These are phyloP conservation scores for Quercus bicolor DNA, from an alignment of 306 rosid species.

Conservation along the genomic window DNA sequence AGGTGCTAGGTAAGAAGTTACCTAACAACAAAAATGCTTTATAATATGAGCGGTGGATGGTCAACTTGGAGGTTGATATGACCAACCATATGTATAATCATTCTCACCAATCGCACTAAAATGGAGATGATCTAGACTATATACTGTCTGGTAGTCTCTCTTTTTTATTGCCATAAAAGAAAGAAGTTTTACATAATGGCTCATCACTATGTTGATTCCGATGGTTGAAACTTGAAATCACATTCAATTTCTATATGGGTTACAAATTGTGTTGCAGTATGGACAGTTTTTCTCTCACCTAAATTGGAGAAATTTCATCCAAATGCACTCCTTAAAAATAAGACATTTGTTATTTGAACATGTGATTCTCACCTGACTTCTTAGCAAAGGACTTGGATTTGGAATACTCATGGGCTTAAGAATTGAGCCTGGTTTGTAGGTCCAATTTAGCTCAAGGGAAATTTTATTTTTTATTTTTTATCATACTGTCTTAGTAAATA, in stretches of 20 bases:
- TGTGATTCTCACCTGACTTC: too few relatives aligned
- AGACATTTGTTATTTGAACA: too few relatives aligned
- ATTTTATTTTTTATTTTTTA: too few relatives aligned
- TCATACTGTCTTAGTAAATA: too few relatives aligned
- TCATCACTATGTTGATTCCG: background rate
- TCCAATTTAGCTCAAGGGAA: too few relatives aligned
- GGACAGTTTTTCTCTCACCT: background rate
- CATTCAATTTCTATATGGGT: background rate
- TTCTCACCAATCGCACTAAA: background rate
- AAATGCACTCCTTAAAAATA: too few relatives aligned
- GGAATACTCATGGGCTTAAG: too few relatives aligned
- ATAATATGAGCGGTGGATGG: background rate
- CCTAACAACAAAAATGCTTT: background rate
- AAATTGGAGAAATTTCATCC: too few relatives aligned
- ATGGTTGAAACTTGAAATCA: background rate
- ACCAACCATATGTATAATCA: background rate
- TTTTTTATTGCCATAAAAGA: background rate
- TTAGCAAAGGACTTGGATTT: too few relatives aligned
- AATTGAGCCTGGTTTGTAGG: too few relatives aligned
- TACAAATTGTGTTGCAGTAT: background rate
- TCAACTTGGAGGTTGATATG: background rate
- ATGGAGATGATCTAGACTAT: background rate
- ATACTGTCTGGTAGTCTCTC: background rate
- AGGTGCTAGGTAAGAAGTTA: background rate
- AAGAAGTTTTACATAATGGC: too few relatives aligned